A percentile compares a stretch with the other conserved stretches of the same genome.
Evolutionary conservation across 2,329 filamentous ascomycete species (phyloP).

Genomic region (Pseudohalonectria lignicola): DNA sequence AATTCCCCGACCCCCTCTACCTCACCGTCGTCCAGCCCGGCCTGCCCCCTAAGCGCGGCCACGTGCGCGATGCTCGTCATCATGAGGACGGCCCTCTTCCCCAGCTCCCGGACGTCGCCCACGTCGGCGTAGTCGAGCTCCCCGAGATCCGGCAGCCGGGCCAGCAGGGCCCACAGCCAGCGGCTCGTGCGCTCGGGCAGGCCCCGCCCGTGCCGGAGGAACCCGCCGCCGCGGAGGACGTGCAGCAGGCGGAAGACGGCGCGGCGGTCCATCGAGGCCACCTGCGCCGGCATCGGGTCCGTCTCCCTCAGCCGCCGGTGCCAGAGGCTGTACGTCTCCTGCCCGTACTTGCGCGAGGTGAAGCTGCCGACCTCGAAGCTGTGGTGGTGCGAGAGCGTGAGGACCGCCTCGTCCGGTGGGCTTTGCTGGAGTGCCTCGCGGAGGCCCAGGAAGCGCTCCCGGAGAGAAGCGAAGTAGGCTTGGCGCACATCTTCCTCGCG

Average conservation of each 20-base stretch:
- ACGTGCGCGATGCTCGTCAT: conserved; percentile 43
- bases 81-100: conserved; percentile 60
- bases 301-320: conserved; percentile 35
- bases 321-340: conserved; percentile 38
- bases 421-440: conserved; percentile 47
- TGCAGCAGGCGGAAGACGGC: conserved; percentile 56
- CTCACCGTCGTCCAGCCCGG: conserved; percentile 18
- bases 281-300: conserved; percentile 46
- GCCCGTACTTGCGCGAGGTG: conserved; percentile 22
- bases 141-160: conserved; percentile 61
- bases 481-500: conserved; percentile 36
- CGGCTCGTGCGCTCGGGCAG: conserved; percentile 58
- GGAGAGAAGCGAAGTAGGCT: conserved; percentile 57
- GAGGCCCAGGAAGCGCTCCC: conserved; percentile 52
- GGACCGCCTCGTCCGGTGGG: conserved; percentile 41
- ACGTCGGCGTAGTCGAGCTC: conserved; percentile 68
- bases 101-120: conserved; percentile 66
- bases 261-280: conserved; percentile 55
- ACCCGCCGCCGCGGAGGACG: conserved; percentile 53
- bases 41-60: conserved; percentile 31
- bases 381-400: conserved; percentile 38
- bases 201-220: conserved; percentile 47
- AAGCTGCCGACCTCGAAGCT: conserved; percentile 44
- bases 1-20: conserved; percentile 12
- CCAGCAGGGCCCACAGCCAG: conserved; percentile 81